phyloP scores from a whole-genome alignment of 495 filamentous ascomycete genomes.

The Aspergillus diversus region DNA sequence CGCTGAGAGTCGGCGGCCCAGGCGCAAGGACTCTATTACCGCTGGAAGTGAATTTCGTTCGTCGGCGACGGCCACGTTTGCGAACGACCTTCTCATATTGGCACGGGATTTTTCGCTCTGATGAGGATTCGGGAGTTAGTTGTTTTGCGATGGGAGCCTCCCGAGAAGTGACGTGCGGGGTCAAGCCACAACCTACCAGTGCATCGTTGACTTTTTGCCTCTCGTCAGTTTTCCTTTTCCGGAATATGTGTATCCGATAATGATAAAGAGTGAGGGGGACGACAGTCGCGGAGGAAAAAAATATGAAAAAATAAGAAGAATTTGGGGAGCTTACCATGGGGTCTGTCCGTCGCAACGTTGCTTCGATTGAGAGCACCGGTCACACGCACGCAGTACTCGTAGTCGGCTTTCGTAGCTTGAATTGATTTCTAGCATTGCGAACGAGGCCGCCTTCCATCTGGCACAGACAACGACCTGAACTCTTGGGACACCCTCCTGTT shows the following conservation, averaged over 20 bases:
- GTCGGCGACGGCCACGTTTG: slow-evolving; percentile 16
- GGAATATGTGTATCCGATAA: not conserved
- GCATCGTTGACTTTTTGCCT: slow-evolving; percentile 9
- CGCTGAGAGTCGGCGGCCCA: slow-evolving; percentile 4
- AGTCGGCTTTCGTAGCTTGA: slow-evolving; percentile 8
- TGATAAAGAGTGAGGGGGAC: not conserved
- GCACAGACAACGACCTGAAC: not conserved
- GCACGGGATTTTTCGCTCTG: slow-evolving; percentile 10
- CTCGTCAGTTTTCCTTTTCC: not conserved
- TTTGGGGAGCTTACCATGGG: slow-evolving; percentile 7
- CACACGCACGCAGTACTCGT: slow-evolving; percentile 18
- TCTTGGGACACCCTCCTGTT: not conserved
- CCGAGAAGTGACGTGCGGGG: slow-evolving; percentile 5
- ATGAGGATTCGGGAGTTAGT: slow-evolving; percentile 1
- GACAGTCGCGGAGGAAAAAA: not conserved
- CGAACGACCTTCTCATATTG: slow-evolving; percentile 18
- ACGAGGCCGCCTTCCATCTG: slow-evolving; percentile 6
- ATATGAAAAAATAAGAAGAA: not conserved
- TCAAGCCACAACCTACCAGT: slow-evolving; percentile 14
- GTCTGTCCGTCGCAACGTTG: slow-evolving; percentile 15
- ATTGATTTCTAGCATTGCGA: slow-evolving; percentile 7
- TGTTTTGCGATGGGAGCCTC: not conserved
- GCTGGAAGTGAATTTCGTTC: slow-evolving; percentile 9
- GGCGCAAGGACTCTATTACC: slow-evolving; percentile 12
- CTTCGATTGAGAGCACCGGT: slow-evolving; percentile 19